Conservation (phyloP, 768 basidiomycete genomes). For the Panaeolus papilionaceus region DNA sequence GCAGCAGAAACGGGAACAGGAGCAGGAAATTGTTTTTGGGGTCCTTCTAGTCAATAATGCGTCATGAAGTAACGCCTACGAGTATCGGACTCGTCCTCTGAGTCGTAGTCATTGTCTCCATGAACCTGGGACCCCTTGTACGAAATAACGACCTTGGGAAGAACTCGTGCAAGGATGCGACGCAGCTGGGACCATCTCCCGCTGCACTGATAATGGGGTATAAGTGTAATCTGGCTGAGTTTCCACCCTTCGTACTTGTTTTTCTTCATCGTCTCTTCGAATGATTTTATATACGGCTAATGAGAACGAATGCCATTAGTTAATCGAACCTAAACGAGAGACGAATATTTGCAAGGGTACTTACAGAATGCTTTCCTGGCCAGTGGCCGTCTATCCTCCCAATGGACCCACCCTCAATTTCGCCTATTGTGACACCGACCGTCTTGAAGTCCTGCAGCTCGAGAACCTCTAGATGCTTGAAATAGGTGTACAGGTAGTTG, state of each 20-base stretch:
- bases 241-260: background rate
- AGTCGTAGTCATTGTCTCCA: slow-evolving; percentile 2
- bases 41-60: background rate
- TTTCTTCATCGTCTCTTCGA: background rate
- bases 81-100: background rate
- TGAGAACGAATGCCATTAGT: background rate
- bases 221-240: background rate
- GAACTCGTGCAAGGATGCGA: background rate
- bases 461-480: background rate
- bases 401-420: background rate
- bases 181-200: slow-evolving; percentile 1
- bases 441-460: slow-evolving; percentile 1
- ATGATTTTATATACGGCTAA: background rate
- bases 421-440: background rate
- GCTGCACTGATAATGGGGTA: background rate
- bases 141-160: background rate
- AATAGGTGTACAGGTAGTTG: background rate
- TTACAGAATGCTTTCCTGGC: slow-evolving; percentile 2
- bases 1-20: background rate
- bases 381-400: background rate
- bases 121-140: background rate
- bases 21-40: background rate
- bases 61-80: background rate
- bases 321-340: background rate
- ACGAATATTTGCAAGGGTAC: background rate